Percentiles rank a stretch among this genome's conserved stretches.
These are phyloP conservation scores for Sequoiadendron giganteum DNA, from an alignment of 75 land plant species.

Conservation along the genomic window DNA sequence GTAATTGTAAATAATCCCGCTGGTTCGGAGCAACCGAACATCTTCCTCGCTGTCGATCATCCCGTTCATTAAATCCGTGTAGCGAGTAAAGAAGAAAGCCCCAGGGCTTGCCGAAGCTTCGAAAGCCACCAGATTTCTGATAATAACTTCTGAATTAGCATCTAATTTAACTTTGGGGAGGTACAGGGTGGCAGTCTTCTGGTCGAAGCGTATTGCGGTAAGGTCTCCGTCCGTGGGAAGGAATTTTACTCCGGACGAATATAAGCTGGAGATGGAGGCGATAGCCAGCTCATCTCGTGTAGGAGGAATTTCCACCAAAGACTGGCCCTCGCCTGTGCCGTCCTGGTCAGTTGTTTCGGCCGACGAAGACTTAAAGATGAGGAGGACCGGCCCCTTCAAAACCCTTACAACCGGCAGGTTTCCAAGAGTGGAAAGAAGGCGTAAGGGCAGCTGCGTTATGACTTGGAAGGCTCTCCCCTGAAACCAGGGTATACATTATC, in stretches of 20 bases:
- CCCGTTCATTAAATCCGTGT: conserved; percentile 68
- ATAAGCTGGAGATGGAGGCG: conserved; percentile 33
- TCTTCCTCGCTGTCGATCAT: conserved; percentile 37
- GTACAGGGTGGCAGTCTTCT: conserved; percentile 18
- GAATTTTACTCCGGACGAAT: conserved; percentile 30
- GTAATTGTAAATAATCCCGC: no score
- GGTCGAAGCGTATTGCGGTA: conserved; percentile 33
- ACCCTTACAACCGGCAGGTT: not conserved
- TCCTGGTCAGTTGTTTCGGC: not conserved
- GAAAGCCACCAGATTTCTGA: conserved; percentile 35
- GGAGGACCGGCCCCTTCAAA: not conserved
- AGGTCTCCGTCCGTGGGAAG: conserved; percentile 19
- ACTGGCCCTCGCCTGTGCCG: not conserved
- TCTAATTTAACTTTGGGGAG: conserved; percentile 42
- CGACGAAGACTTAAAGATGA: not conserved
- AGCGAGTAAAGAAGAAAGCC: conserved; percentile 43
- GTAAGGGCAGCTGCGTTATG: not conserved
- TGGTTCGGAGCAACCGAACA: no score
- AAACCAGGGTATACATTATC: not conserved
- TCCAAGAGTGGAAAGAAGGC: not conserved
- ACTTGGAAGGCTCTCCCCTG: not conserved
- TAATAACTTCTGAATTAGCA: conserved; percentile 21
- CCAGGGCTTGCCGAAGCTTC: conserved; percentile 34
- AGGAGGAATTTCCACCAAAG: conserved; percentile 13
- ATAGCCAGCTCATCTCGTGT: conserved; percentile 30